Percentiles rank a stretch among this genome's conserved stretches.
These are phyloP conservation scores for Thelephora aurantiotincta DNA, from an alignment of 768 basidiomycete species.

Conservation along the genomic window DNA sequence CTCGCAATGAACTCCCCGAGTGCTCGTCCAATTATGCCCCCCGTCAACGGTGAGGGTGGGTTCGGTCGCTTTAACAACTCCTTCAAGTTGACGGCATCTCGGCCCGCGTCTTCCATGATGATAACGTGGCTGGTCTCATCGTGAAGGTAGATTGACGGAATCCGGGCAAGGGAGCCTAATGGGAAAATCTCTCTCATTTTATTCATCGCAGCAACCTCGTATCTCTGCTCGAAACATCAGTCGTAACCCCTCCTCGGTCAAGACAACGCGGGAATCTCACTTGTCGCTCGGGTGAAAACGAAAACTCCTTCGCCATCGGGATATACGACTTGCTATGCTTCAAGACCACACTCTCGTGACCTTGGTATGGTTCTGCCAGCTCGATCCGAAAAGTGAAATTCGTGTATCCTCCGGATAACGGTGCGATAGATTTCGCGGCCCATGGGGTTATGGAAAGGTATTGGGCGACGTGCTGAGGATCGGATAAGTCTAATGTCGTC, in stretches of 20 bases:
- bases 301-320: slow-evolving; percentile 10
- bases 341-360: slow-evolving; percentile 32
- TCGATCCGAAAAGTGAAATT: slow-evolving; percentile 49
- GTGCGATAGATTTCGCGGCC: slow-evolving; percentile 22
- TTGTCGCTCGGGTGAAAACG: slow-evolving; percentile 38
- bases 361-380: slow-evolving; percentile 25
- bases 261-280: slow-evolving; percentile 17
- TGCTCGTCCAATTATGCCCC: slow-evolving; percentile 31
- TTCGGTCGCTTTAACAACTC: slow-evolving; percentile 19
- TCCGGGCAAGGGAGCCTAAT: slow-evolving; percentile 25
- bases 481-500: slow-evolving; percentile 14
- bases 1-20: slow-evolving; percentile 43
- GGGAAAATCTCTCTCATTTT: slow-evolving; percentile 26
- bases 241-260: neutral
- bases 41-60: slow-evolving; percentile 16
- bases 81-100: slow-evolving; percentile 24
- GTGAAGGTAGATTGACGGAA: slow-evolving; percentile 34
- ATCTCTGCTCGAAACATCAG: slow-evolving; percentile 16
- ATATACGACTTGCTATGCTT: slow-evolving; percentile 36
- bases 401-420: slow-evolving; percentile 35
- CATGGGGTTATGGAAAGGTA: slow-evolving; percentile 39
- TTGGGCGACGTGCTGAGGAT: slow-evolving; percentile 16
- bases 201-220: slow-evolving; percentile 35
- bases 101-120: slow-evolving; percentile 52
- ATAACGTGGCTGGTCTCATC: slow-evolving; percentile 36